A percentile compares a stretch with the other conserved stretches of the same genome.
phyloP scores from a whole-genome alignment of 805 yeast species.

The Spathaspora sp. region DNA sequence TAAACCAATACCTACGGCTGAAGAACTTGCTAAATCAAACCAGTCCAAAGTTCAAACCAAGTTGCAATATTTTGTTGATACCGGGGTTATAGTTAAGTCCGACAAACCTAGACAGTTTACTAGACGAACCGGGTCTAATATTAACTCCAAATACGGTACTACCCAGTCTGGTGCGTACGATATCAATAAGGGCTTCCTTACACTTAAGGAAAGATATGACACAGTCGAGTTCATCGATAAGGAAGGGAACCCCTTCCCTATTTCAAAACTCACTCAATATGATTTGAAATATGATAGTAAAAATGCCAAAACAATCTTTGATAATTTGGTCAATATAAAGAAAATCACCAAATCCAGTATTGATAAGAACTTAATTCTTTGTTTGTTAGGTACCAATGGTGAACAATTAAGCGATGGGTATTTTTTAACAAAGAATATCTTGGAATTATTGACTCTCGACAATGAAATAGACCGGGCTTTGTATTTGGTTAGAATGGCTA shows the following conservation, averaged over 20 bases:
- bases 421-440: slow-evolving; percentile 50
- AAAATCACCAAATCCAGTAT: slow-evolving; percentile 19
- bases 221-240: slow-evolving; percentile 18
- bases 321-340: slow-evolving; percentile 24
- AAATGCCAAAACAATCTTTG: slow-evolving; percentile 20
- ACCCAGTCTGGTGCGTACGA: slow-evolving; percentile 4
- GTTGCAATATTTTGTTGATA: slow-evolving; percentile 23
- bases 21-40: background rate
- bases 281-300: slow-evolving; percentile 21
- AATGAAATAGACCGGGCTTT: slow-evolving; percentile 50
- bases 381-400: slow-evolving; percentile 57
- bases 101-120: background rate
- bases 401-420: slow-evolving; percentile 57
- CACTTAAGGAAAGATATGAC: slow-evolving; percentile 30
- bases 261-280: slow-evolving; percentile 18
- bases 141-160: background rate
- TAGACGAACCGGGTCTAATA: background rate
- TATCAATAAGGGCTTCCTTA: slow-evolving; percentile 20
- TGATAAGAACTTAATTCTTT: slow-evolving; percentile 47
- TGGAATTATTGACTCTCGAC: slow-evolving; percentile 47
- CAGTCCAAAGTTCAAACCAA: slow-evolving; percentile 10
- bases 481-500: slow-evolving; percentile 45
- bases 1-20: background rate
- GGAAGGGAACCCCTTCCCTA: slow-evolving; percentile 20
- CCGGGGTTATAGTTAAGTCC: slow-evolving; percentile 17